Conservation (phyloP, 495 filamentous ascomycete genomes). For the Articulospora tetracladia region DNA sequence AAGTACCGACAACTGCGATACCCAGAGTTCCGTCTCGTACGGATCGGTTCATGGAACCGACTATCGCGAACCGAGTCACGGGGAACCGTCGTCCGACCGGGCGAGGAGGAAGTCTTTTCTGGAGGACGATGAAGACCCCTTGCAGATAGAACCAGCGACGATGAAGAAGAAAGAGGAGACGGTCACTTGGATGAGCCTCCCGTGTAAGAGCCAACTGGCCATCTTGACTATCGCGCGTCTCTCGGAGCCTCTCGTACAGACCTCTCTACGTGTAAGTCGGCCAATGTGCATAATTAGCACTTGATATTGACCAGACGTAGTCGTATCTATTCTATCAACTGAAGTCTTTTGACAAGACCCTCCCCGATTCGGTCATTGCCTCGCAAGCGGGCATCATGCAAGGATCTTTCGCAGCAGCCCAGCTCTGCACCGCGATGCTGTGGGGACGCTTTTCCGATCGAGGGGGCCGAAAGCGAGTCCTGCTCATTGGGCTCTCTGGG, state of each 20-base stretch:
- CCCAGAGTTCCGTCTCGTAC: conserved; percentile 3
- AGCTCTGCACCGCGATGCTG: conserved; percentile 80
- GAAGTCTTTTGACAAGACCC: conserved; percentile 61
- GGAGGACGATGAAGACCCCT: conserved; percentile 22
- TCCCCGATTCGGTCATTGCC: conserved; percentile 66
- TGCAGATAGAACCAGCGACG: conserved; percentile 13
- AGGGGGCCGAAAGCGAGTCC: conserved; percentile 70
- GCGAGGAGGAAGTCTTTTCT: conserved; percentile 17
- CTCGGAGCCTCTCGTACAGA: conserved; percentile 77
- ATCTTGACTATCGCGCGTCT: conserved; percentile 71
- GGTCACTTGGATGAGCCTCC: conserved; percentile 66
- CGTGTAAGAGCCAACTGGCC: conserved; percentile 68
- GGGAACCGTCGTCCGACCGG: conserved; percentile 14
- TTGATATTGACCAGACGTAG: conserved; percentile 29
- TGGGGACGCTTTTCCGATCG: conserved; percentile 70
- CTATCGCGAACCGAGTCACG: background rate
- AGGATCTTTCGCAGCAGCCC: conserved; percentile 75
- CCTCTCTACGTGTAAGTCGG: conserved; percentile 55
- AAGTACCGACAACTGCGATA: conserved; percentile 7
- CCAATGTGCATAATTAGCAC: background rate
- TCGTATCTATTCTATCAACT: conserved; percentile 80
- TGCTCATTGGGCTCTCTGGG: conserved; percentile 71
- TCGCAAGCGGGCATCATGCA: conserved; percentile 76
- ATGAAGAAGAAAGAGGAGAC: conserved; percentile 23
- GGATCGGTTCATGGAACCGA: conserved; percentile 17